phyloP scores from a whole-genome alignment of 441 rosid species.

The Corymbia citriodora region DNA sequence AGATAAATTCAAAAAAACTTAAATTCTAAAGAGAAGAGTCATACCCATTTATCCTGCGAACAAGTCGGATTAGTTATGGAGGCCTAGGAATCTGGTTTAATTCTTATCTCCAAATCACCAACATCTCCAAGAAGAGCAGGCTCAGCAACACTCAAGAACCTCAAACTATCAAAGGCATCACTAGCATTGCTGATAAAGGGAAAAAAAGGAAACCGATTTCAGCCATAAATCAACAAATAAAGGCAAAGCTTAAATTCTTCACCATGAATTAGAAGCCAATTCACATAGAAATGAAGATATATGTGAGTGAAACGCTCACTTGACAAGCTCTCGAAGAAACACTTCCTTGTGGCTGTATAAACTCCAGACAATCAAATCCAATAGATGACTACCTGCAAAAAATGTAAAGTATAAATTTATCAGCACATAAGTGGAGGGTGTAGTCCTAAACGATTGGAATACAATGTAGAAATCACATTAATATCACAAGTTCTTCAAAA shows the following conservation, averaged over 20 bases:
- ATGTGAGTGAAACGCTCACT: neutral
- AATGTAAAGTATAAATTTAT: slow-evolving; percentile 1
- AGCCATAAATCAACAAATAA: no score
- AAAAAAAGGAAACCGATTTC: neutral
- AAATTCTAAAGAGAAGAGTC: no score
- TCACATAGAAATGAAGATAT: neutral
- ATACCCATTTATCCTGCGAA: no score
- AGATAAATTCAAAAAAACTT: no score
- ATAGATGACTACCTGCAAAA: slow-evolving; percentile 66
- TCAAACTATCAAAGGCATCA: slow-evolving; percentile 92
- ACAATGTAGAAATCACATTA: neutral
- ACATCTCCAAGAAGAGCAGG: slow-evolving; percentile 79
- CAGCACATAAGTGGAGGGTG: neutral
- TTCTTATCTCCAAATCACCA: slow-evolving; percentile 77
- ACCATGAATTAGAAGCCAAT: fast-evolving
- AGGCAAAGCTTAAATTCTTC: no score
- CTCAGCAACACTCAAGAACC: slow-evolving; percentile 85
- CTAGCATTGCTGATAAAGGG: slow-evolving; percentile 65
- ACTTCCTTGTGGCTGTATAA: slow-evolving; percentile 17
- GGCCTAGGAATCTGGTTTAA: slow-evolving; percentile 51
- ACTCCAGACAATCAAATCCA: slow-evolving; percentile 94
- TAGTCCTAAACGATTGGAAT: neutral
- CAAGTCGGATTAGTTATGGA: fast-evolving
- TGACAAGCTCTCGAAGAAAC: neutral
- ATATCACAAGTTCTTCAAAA: neutral